Base-by-base conservation (phyloP, 2,329 filamentous ascomycete species). In the Parascedosporium putredinis region DNA sequence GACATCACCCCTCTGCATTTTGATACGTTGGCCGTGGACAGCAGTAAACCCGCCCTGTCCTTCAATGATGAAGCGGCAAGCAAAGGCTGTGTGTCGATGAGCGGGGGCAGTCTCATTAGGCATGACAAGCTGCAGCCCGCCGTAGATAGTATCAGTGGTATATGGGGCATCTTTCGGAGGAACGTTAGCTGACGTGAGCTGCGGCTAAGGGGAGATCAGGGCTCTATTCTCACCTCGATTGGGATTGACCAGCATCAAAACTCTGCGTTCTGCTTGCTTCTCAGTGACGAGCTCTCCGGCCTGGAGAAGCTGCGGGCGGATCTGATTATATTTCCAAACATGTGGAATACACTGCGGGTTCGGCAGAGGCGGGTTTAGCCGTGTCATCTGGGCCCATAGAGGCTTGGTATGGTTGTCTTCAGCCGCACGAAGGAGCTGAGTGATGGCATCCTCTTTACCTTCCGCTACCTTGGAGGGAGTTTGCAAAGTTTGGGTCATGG, bases 91-190 rank as follows among this genome's bases (percentile, higher is more conserved):
- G 54, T 78, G 74, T 2, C 75, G 62, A 56, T 78, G 75, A 1
- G 73, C 73, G 3, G 66, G 67, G 1, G 74, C 73, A 0, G 67
- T 74, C 55, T 78, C 75, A 51, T 70, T 67, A 1, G 74, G 73
- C 64, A 73, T 70, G 3, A 78, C 72, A 1, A 78, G 64, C 58
- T 78, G 75, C 1, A 77, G 65, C 3, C 74, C 75, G 1, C 70
- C 73, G 53, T 78, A 78, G 9, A 79, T 56, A 2, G 74, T 77
- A 57, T 78, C 75, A 2, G 74, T 77, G 1, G 74, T 77, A 56
- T 67, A 75, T 1, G 74, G 74, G 0, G 70, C 70, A 52, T 68
- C 70, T 70, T 42, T 44, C 23, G 14, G 31, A n/a, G n/a, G 33
- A 16, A 16, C n/a, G 10, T 7, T 4, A 36, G 4, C 9, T 36